Base-by-base conservation (phyloP, 768 basidiomycete genomes). In the Lentinula boryana region DNA sequence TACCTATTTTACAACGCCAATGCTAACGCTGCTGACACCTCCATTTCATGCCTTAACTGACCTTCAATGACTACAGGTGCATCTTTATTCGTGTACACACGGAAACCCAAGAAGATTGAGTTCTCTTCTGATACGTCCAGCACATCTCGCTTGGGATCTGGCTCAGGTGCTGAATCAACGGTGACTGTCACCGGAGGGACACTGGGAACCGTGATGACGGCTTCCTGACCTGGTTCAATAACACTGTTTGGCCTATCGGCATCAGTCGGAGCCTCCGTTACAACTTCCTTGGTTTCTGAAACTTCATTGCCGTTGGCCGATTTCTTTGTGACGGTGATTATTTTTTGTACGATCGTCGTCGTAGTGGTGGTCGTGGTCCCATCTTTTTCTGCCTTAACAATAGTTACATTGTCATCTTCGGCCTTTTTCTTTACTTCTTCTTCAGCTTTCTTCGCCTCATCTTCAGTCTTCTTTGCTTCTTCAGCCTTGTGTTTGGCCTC, bases 401-500 rank as follows among this genome's bases (percentile, higher is more conserved):
- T 49, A 1, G 44, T 50, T 15, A 3, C 16, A 15, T 44, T 36
- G 5, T 35, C 31, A 32, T 36, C 44, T 31, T 46, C 54, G 15
- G 7, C 36, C 15, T n/a, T 35, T 16, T 23, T 27, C 23, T 38
- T 49, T 18, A 4, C 36, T 13, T 41, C 51, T 9, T 31, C 51
- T 51, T 60, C 52, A 10, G 40, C 51, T 21, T 61, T 61, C 44
- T 56, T 44, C 44, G 15, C 18, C 33, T 41, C 44, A 9, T 46
- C 60, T 38, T 40, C 54, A 4, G 46, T 49, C 27, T 62, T 53
- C 40, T 58, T 4, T 8, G 36, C 48, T 33, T 46, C 56, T 32
- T 58, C 56, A 4, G 56, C 56, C 54, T 52, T 63, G 51, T 18
- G 43, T 31, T 62, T 61, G 8, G 61, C 60, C 18, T 48, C 60